Evolutionary conservation across 306 rosid species (phyloP), one percentile per base, ranked within the genome.

Genomic region (Vigna mungo): DNA sequence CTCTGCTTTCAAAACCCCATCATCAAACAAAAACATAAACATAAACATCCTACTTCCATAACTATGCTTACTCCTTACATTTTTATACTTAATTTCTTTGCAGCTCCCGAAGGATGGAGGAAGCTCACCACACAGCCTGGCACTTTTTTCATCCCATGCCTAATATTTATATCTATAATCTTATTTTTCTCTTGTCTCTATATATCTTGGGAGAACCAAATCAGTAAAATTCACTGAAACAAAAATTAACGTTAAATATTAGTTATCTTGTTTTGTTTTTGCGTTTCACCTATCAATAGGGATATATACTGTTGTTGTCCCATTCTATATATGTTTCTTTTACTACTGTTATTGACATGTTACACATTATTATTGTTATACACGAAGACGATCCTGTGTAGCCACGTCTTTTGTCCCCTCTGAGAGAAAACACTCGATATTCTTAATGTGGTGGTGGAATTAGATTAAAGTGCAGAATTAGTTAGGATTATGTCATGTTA

Each of bases 111-210:
- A 76, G 66, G 73, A 76, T 4, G 65, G 3, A 52, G 74, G 77
- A 78, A 72, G 82, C 71, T 58, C 67, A 65, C 44, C 63, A 16
- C 52, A 73, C 83, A 83, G 83, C 58, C 81, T 78, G 86, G 78
- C 81, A 79, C 44, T 39, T 10, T 8, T 48, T 46, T 48, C 23
- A 62, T 62, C 47, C 37, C 37, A 34, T 34, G 34, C 34, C 37
- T 34, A 0, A 34, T 34, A 34, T 34, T 34, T 34, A 30, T 34
- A 34, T 34, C 7, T 4, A 34, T 34, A 34, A 34, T 34, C 37
- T 34, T 1, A 0, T 34, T 34, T 5, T 34, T 34, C 37, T 34
- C 37, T 34, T 34, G 34, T 30, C 32, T 30, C 4, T 30, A 3
- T 30, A 3, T 30, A 30, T 30, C 34, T 30, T 4, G 5, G 34